Evolutionary conservation across 2,329 filamentous ascomycete genomes (phyloP), one percentile per base, ranked within the genome.

Genomic region (Alternaria tenuissima): DNA sequence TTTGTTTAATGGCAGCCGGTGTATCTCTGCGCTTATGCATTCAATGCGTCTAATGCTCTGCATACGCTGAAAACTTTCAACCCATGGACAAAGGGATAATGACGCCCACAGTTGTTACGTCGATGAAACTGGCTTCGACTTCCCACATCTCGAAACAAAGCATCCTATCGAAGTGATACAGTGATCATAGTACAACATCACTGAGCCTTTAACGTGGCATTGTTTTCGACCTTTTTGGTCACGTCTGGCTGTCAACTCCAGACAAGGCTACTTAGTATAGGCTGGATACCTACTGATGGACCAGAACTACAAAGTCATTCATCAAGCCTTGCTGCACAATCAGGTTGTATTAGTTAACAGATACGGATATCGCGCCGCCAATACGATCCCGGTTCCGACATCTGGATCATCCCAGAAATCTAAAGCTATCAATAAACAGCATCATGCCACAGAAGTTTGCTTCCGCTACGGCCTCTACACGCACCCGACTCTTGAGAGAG

Each of bases 181-280:
- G 42, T 44, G 24, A 8, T 20, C 38, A 3, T 48, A n/a, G 34
- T 43, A 24, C 32, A 34, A 52, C 12, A 20, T 48, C 32, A 16
- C 30, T 24, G 52, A 18, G 44, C 30, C 41, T 53, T 52, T 48
- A 34, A 32, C 18, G 16, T 55, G 38, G 39, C 55, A 57, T 61
- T 62, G 59, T 61, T 54, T 39, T n/a, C n/a, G 43, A 49, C 26
- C n/a, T 14, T 7, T 9, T 20, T 14, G 38, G 32, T 52, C 52
- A 48, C 39, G 44, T 62, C 18, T 42, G 51, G 54, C 52, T 46
- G 28, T 22, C 22, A 38, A 12, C 28, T 24, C 46, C n/a, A 30
- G 18, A 39, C 34, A 46, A 38, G 51, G 36, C 41, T 63, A 61
- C 61, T 57, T 61, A 64, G 51, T 18, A 14, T 32, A 24, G 9